Evolutionary conservation across 2,329 filamentous ascomycete species (phyloP).

Genomic region (Metarhizium anisopliae): DNA sequence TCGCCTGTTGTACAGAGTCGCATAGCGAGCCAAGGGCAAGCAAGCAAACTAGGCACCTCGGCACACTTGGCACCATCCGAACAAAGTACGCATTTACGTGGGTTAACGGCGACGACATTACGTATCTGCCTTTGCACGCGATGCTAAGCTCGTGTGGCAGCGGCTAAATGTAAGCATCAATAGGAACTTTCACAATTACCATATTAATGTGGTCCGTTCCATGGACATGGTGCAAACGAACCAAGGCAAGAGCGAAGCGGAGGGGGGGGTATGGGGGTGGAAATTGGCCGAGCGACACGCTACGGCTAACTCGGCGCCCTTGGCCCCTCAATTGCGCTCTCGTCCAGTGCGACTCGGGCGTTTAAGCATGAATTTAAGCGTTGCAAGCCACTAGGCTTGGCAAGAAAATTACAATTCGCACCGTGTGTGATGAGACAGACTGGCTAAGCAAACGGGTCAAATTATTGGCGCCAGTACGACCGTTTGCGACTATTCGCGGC

Average conservation of each 20-base stretch:
- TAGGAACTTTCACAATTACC: neutral
- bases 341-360: conserved; percentile 13
- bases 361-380: conserved; percentile 45
- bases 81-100: too few relatives aligned
- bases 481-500: too few relatives aligned
- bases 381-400: conserved; percentile 36
- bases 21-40: too few relatives aligned
- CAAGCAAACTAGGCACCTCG: too few relatives aligned
- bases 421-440: neutral
- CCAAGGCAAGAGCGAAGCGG: neutral
- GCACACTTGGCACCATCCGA: too few relatives aligned
- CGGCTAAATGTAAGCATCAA: neutral
- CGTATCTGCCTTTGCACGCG: too few relatives aligned
- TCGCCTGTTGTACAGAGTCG: too few relatives aligned
- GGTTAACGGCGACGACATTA: too few relatives aligned
- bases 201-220: neutral
- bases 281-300: conserved; percentile 4
- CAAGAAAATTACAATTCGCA: conserved; percentile 16
- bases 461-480: too few relatives aligned
- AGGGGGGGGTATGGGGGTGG: conserved; percentile 4
- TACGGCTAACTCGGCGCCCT: conserved; percentile 13
- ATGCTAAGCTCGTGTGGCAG: neutral
- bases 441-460: too few relatives aligned
- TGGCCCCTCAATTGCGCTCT: neutral
- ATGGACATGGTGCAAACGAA: neutral